Evolutionary conservation across 306 rosid genomes (phyloP), one percentile per base, ranked within the genome.

Genomic region (Carpinus viminea): DNA sequence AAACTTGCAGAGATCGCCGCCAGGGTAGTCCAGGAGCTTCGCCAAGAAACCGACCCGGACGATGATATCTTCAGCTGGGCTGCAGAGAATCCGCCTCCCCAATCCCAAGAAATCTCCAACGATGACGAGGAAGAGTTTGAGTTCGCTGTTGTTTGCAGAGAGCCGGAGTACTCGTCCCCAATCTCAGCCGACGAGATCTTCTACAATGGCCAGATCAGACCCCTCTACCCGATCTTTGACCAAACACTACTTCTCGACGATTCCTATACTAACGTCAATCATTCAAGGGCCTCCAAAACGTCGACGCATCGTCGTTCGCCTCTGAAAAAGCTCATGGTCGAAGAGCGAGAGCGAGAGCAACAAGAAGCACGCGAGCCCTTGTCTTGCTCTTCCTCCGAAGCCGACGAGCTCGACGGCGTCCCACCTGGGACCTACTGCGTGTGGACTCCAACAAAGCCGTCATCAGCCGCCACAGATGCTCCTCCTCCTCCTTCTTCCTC

Each of bases 161-260:
- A 85, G 18, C 34, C 85, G 0, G 72, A 70, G 20, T 41, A 41
- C 45, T 77, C 90, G 43, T 87, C 86, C 1, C 86, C 89, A 5
- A 89, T 89, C 2, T 84, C 98, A 1, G 98, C 98, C 10, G 93
- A 88, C 56, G 99, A 95, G 80, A 86, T 95, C 78, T 95, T 95
- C 85, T 84, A 46, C 69, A 87, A 93, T 82, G 99, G 99, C 21
- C 96, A 84, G 51, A 96, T 96, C 87, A 85, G 55, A 68, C 93
- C 98, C 12, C 62, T 73, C 1, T 91, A 88, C 80, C 97, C 98
- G 4, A 70, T 88, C 69, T 89, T 89, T 85, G 83, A 84, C 79
- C 89, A 68, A 56, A 38, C 31, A 36, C 34, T 87, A 20, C 89
- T 89, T 41, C 61, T 82, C 41, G 18, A 28, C 24, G 43, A 72